phyloP scores from a whole-genome alignment of 108 stramenopile genomes.

The Hondaea fermentalgiana region DNA sequence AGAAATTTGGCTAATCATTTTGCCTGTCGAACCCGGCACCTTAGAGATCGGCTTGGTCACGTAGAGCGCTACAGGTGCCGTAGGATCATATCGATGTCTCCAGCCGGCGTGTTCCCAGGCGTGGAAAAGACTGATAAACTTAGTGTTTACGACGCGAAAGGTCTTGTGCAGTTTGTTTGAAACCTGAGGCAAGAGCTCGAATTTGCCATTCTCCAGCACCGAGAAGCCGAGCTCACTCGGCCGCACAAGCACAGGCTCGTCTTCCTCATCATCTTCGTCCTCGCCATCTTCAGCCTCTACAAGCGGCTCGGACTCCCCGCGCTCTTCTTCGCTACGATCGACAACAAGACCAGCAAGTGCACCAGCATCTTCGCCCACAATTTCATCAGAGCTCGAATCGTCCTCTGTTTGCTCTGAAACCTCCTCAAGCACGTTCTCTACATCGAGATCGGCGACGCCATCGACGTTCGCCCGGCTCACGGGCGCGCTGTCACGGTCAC shows the following conservation, averaged over 20 bases:
- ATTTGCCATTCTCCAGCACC: neutral
- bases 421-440: neutral
- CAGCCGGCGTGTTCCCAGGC: conserved; percentile 12
- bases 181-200: neutral
- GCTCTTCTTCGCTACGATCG: neutral
- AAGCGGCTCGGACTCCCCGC: neutral
- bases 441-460: no score
- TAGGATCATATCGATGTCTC: neutral
- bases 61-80: neutral
- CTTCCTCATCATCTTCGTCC: neutral
- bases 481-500: neutral
- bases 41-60: neutral
- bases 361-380: neutral
- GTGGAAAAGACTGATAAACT: neutral
- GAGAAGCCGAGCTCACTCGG: neutral
- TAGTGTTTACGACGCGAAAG: neutral
- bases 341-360: neutral
- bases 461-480: no score
- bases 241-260: neutral
- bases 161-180: neutral
- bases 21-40: neutral
- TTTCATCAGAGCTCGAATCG: neutral
- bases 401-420: no score
- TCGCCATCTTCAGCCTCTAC: neutral
- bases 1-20: neutral